Conservation (phyloP, 805 yeast genomes). For the Wickerhamomyces hampshirensis region DNA sequence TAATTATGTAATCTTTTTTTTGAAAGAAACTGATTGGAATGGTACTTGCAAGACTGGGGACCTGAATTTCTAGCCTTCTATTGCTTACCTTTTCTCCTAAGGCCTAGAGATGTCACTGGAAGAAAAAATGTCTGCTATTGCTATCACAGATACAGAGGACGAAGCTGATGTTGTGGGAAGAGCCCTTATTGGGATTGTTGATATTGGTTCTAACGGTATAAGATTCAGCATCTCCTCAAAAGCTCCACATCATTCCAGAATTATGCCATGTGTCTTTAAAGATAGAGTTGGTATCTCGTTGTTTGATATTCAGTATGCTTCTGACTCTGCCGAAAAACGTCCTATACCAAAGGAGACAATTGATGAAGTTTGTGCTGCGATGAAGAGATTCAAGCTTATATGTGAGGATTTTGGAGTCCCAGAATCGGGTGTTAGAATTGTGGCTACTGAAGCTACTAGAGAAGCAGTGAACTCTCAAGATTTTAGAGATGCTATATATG, state of each 20-base stretch:
- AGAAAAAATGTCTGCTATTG: constrained; percentile 13
- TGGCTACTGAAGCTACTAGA: constrained; percentile 73
- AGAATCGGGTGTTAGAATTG: constrained; percentile 53
- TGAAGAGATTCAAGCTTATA: constrained; percentile 62
- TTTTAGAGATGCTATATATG: constrained; percentile 48
- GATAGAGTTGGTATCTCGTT: constrained; percentile 68
- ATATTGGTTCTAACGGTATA: constrained; percentile 74
- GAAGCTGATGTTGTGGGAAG: constrained; percentile 56
- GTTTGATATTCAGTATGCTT: constrained; percentile 52
- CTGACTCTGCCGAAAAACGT: constrained; percentile 34
- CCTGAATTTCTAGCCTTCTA: too few species aligned
- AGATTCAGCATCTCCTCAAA: constrained; percentile 68
- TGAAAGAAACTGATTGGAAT: too few species aligned
- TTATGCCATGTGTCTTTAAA: constrained; percentile 73
- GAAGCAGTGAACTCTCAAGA: constrained; percentile 61
- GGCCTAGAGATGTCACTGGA: neutral
- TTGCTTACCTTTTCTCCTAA: neutral
- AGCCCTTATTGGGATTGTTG: constrained; percentile 61
- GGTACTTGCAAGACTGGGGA: too few species aligned
- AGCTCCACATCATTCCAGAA: constrained; percentile 65
- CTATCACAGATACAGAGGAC: constrained; percentile 28
- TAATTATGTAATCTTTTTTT: too few species aligned
- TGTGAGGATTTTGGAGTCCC: constrained; percentile 75
- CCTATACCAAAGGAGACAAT: constrained; percentile 58
- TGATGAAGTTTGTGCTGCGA: constrained; percentile 53